Base-by-base conservation (phyloP, 2,329 filamentous ascomycete species). In the Epichloe sibirici region DNA sequence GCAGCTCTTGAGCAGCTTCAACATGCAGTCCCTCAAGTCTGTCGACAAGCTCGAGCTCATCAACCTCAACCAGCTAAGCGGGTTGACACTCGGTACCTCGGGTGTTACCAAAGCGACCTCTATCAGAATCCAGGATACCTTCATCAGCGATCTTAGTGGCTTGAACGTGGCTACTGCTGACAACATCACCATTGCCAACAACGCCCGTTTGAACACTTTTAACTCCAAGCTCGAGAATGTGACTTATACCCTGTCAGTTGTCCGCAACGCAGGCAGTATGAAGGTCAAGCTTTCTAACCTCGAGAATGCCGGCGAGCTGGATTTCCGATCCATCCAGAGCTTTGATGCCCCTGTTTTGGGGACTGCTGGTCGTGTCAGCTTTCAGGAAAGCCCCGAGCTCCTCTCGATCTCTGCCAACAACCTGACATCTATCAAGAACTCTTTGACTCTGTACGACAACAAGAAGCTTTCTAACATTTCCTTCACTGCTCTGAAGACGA, bases 101-200 rank as follows among this genome's bases (percentile, higher is more conserved):
- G 74, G 75, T 63, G 75, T 97, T 62, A 81, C 77, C 61, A 74
- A 81, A 67, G 87, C 87, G 55, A 73, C 72, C 58, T 78, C 73
- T 57, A 79, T 98, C 61, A 71, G 74, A 60, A 90, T 98, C 67
- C 79, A 82, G 71, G 93, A 98, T 75, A 98, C 93, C 49, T 82
- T 84, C 70, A 80, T 98, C 61, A 78, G 74, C 67, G 82, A 78
- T 59, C 79, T 98, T 55, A 76, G 84, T 59, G 90, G 89, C 65
- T 86, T 98, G 67, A 86, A 89, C 67, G 77, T 97, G 58, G 71
- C 81, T 57, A 77, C 78, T n/a, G 83, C 89, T 51, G 77, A 80
- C 53, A 76, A 74, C 59, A 80, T 98, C 67, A 76, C 87, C 68
- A 85, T 98, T 71, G 85, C 88, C 79, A 95, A 95, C 83, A 97